Base-by-base conservation (phyloP, 768 basidiomycete genomes). In the Epithele typhae region DNA sequence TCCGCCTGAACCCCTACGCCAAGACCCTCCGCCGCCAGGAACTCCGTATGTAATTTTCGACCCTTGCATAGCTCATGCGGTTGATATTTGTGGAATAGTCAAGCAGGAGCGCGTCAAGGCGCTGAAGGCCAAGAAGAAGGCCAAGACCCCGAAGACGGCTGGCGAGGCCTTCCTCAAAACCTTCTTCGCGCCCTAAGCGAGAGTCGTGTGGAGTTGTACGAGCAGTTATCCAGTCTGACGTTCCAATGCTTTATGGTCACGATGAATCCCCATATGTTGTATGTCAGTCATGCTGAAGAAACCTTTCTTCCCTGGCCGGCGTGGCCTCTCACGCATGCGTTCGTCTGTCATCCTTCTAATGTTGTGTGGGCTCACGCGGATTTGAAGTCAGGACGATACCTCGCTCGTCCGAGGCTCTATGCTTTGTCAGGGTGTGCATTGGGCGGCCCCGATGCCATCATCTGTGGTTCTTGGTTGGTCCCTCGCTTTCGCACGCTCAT, bases 1-100 rank as follows among this genome's bases (percentile, higher is more conserved):
- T 93, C 91, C 87, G 93, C 61, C 80, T 98, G 72, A 98, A 98
- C 79, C 95, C 95, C 43, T 97, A 98, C 71, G 95, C 94, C 61
- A 95, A 95, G 81, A 87, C 87, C 37, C 69, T 93, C 61, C 87
- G 91, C 68, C 76, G 87, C 58, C 87, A 92, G 62, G 92, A 95
- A 65, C 70, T 95, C 56, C 78, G 88, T 92, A 66, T 48, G 88
- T 87, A 19, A 6, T 12, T 25, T 7, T 30, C 27, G 27, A 30
- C 27, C 14, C 27, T 14, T 30, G 14, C 14, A 30, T 9, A 40
- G 11, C 17, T 40, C 0, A 3, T 1, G n/a, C n/a, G n/a, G n/a
- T n/a, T n/a, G n/a, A n/a, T n/a, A n/a, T n/a, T 11, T 11, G 25
- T 19, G 5, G 30, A n/a, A 34, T 56, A 89, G 87, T 91, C 76